Conservation (phyloP, 345 rosid genomes). For the Gossypium rotundifolium region DNA sequence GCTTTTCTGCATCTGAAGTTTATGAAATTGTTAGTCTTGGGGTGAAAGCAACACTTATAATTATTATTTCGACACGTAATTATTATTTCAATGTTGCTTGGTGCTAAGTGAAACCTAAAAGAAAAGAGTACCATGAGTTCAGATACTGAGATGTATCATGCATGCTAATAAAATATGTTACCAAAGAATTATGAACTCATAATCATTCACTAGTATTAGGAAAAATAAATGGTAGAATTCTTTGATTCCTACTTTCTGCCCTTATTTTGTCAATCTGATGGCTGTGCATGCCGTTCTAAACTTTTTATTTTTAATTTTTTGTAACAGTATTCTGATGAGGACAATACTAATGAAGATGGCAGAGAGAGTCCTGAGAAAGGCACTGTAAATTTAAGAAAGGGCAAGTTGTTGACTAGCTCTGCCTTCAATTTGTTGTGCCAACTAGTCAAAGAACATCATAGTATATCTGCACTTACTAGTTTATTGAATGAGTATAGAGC, state of each 20-base stretch:
- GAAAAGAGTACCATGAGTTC: neutral
- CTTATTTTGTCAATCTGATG: slow-evolving; percentile 2
- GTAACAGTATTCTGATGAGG: slow-evolving; percentile 46
- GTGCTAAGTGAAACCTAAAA: neutral
- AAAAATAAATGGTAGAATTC: neutral
- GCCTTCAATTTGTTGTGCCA: slow-evolving; percentile 42
- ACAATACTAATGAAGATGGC: slow-evolving; percentile 32
- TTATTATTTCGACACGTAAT: neutral
- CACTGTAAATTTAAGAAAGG: slow-evolving; percentile 18
- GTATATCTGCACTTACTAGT: slow-evolving; percentile 49
- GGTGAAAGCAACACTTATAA: neutral
- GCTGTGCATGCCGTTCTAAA: neutral
- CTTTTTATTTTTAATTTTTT: slow-evolving; percentile 12
- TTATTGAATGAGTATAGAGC: slow-evolving; percentile 72
- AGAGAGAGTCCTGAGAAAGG: slow-evolving; percentile 28
- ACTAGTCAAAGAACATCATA: slow-evolving; percentile 47
- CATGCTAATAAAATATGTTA: neutral
- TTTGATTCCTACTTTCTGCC: neutral
- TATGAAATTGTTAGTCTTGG: neutral
- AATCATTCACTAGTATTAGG: neutral
- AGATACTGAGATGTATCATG: neutral
- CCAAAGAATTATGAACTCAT: neutral
- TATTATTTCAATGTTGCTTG: neutral
- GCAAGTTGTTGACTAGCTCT: slow-evolving; percentile 39
- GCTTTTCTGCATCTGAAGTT: neutral